Evolutionary conservation across 75 land plant species (phyloP), one percentile per base, ranked within the genome.

Genomic region (Isoetes taiwanensis): DNA sequence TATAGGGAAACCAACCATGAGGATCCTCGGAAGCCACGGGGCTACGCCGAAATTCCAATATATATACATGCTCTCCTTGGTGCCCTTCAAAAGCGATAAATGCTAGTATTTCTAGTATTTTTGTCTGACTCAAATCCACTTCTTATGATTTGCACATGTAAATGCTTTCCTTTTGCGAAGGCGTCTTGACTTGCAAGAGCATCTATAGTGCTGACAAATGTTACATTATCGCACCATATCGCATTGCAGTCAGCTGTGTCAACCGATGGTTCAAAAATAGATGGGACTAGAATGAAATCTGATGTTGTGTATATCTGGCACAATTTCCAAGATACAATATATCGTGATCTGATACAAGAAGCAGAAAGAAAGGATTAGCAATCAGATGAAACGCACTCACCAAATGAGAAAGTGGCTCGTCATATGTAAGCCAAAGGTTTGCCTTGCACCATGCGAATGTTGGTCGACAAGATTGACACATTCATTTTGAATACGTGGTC

Each of bases 331-430:
- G 50, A 43, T 16, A 5, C 17, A 6, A 34, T 19, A 43, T 41
- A 21, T 34, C 17, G 24, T 14, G 43, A 41, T 16, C 21, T 11
- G 5, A 30, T n/a, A 16, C 25, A 66, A n/a, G n/a, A n/a, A n/a
- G n/a, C n/a, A n/a, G 19, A 8, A 35, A 53, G 28, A n/a, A 30
- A 46, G 14, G 32, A 11, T 41, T 1, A 55, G 25, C 37, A 17
- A 56, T 50, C 28, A 27, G 42, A 28, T 26, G 30, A 56, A n/a
- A n/a, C n/a, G n/a, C n/a, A n/a, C 38, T 46, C 23, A 46, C 50
- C 50, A 46, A 46, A n/a, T 46, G 50, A 46, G 50, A 46, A 19
- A 46, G 25, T 46, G 50, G 50, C 23, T 46, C 50, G 25, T 46
- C 50, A n/a, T 46, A 46, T 8, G 50, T 46, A n/a, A 46, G 50